Percentiles rank a stretch among this genome's conserved stretches.
phyloP scores from a whole-genome alignment of 495 filamentous ascomycete genomes.

The Penicillium desertorum region DNA sequence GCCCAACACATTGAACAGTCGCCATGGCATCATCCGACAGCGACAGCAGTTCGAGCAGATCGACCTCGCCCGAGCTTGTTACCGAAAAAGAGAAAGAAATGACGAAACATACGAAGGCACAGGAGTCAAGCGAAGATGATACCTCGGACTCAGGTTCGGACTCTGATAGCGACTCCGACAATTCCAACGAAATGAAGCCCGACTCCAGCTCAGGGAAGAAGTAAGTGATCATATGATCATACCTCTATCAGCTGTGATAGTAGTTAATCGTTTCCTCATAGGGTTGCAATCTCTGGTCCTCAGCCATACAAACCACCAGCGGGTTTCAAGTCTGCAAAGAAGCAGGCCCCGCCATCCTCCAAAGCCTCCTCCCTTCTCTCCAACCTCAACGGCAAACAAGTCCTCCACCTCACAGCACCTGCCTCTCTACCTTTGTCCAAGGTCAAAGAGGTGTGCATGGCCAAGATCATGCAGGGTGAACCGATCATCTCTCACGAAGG shows the following conservation, averaged over 20 bases:
- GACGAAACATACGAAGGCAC: constrained; percentile 33
- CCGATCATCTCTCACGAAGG: constrained; percentile 43
- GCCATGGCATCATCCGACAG: constrained; percentile 38
- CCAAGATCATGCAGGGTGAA: constrained; percentile 42
- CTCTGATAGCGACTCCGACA: constrained; percentile 29
- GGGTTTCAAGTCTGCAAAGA: constrained; percentile 43
- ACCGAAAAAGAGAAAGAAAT: constrained; percentile 29
- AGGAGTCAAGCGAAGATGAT: constrained; percentile 25
- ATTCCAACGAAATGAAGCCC: constrained; percentile 39
- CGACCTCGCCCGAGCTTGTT: constrained; percentile 32
- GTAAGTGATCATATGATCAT: constrained; percentile 15
- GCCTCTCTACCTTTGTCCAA: constrained; percentile 45
- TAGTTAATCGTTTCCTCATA: constrained; percentile 10
- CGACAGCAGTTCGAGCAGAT: constrained; percentile 36
- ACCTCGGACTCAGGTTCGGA: constrained; percentile 29
- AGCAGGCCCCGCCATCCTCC: constrained; percentile 36
- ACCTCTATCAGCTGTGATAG: neutral
- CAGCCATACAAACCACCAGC: constrained; percentile 42
- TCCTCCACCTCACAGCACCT: constrained; percentile 47
- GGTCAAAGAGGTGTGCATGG: constrained; percentile 44
- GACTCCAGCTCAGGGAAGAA: constrained; percentile 23
- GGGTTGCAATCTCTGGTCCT: constrained; percentile 25
- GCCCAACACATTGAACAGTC: constrained; percentile 10
- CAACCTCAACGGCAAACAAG: constrained; percentile 44
- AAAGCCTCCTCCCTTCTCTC: constrained; percentile 39